phyloP scores from a whole-genome alignment of 352 stramenopile species.

The Phytophthora foliorum region DNA sequence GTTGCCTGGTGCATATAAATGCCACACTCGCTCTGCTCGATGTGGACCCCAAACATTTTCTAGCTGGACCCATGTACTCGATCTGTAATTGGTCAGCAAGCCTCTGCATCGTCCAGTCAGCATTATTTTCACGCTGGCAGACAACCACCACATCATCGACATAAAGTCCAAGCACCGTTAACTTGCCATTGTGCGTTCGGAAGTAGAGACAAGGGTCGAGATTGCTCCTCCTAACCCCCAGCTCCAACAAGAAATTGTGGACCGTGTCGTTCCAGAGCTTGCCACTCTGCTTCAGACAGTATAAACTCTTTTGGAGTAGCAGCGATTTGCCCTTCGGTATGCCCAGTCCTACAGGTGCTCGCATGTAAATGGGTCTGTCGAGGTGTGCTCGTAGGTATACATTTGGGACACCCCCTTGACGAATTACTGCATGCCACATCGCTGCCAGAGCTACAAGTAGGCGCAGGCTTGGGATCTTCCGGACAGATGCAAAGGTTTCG shows the following conservation, averaged over 20 bases:
- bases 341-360: not conserved
- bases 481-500: slow-evolving; percentile 5
- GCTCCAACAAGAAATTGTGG: not conserved
- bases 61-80: not conserved
- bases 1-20: not conserved
- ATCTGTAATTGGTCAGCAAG: slow-evolving; percentile 4
- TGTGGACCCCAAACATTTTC: slow-evolving; percentile 7
- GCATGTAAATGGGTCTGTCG: slow-evolving; percentile 9
- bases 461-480: not conserved
- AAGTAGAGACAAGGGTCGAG: slow-evolving; percentile 18
- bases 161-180: slow-evolving; percentile 11
- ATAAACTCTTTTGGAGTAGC: slow-evolving; percentile 8
- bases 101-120: slow-evolving; percentile 6
- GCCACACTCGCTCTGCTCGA: not conserved
- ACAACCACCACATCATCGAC: slow-evolving; percentile 10
- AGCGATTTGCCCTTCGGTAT: not conserved
- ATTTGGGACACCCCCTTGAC: slow-evolving; percentile 17
- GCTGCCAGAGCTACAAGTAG: not conserved
- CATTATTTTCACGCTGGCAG: slow-evolving; percentile 3
- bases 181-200: not conserved
- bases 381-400: slow-evolving; percentile 1
- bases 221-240: not conserved
- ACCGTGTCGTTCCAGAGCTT: slow-evolving; percentile 16
- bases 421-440: not conserved
- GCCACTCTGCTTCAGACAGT: slow-evolving; percentile 12